Base-by-base conservation (phyloP, 139 green algal genomes). In the Yamagishiella unicocca region DNA sequence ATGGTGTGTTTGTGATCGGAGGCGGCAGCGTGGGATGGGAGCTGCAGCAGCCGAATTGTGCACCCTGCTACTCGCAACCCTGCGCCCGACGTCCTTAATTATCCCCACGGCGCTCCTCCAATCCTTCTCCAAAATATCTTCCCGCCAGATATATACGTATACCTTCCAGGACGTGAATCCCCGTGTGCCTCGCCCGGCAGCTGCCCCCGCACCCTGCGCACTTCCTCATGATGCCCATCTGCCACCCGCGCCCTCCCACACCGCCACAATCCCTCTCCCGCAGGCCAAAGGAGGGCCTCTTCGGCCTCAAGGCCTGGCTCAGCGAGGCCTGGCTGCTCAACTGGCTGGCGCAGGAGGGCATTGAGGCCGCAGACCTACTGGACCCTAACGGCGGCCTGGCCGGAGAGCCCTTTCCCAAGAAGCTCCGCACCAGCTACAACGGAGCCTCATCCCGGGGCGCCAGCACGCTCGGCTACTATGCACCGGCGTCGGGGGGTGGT, bases 291-390 rank as follows among this genome's bases (percentile, higher is more conserved):
- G 94, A 96, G 67, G 94, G 94, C 31, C 78, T 96, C 25, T 96
- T 96, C 89, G 94, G 94, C 24, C 90, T 96, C 35, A 82, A 92
- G 12, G 94, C 94, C 55, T 96, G 94, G 94, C 87, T 92, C 19
- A 88, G 22, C 22, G 82, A 87, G 82, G 37, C 68, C 2, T 87
- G 82, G 81, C 81, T 87, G 45, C 31, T 78, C 1, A 68, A 38
- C 43, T 87, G 81, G 81, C 50, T 87, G 5, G 66, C 66, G 0
- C 46, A 79, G 40, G 81, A 87, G 64, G 81, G 81, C 14, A 80
- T 87, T 7, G 66, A 68, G 4, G 19, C 42, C 2, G 81, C 46
- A 22, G 81, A 87, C 14, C 33, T 87, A 35, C 45, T 74, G 1
- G 77, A 85, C 61, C 61, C 79, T 42, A 31, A 33, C 29, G 58